phyloP scores from a whole-genome alignment of 306 rosid genomes.

The Cucumis hystrix region DNA sequence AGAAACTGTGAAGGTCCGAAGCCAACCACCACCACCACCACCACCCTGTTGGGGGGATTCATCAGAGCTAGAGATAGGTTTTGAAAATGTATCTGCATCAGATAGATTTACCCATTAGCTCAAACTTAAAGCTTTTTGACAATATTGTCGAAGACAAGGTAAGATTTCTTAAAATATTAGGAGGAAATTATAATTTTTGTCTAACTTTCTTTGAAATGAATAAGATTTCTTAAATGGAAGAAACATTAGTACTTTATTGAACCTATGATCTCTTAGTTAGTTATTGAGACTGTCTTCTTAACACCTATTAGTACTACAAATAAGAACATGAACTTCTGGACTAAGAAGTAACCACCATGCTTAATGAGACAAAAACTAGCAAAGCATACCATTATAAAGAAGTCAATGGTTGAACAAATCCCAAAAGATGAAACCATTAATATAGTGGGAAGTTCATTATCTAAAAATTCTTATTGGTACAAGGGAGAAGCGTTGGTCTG shows the following conservation, averaged over 20 bases:
- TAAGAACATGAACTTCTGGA: not conserved
- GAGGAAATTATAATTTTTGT: not conserved
- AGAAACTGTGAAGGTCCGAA: constrained; percentile 42
- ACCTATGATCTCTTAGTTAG: no score
- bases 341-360: not conserved
- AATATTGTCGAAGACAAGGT: not conserved
- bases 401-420: not conserved
- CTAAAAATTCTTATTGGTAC: not conserved
- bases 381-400: not conserved
- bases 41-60: constrained; percentile 49
- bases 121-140: not conserved
- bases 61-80: constrained; percentile 70
- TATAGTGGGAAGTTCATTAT: not conserved
- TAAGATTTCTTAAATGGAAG: not conserved
- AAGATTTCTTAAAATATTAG: not conserved
- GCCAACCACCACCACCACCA: constrained; percentile 42
- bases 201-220: not conserved
- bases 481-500: not conserved
- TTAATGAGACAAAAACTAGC: not conserved
- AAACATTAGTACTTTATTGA: no score
- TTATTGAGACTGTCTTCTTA: no score
- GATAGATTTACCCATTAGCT: constrained; percentile 9
- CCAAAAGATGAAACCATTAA: not conserved
- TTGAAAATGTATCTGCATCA: constrained; percentile 74
- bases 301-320: no score